Base-by-base conservation (phyloP, 306 rosid species). In the Luffa aegyptiaca region DNA sequence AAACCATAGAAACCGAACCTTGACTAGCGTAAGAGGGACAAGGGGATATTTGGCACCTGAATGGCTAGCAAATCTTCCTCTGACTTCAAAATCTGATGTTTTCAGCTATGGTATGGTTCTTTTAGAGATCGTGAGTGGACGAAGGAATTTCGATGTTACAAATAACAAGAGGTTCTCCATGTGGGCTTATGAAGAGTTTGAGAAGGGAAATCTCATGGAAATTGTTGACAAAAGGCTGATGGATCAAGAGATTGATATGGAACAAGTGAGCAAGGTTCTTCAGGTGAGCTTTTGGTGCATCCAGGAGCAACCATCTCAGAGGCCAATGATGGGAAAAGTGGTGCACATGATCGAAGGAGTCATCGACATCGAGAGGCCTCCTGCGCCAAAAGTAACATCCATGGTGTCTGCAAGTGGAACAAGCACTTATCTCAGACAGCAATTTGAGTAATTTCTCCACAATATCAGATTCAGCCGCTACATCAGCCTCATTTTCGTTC, bases 271-370 rank as follows among this genome's bases (percentile, higher is more conserved):
- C 61, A 82, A 93, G 69, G 89, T 86, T 1, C 80, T 93, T 82
- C 82, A 85, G 49, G 92, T 89, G 33, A 73, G 92, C 81, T 93
- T 93, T 80, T 91, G 95, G 98, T 93, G 98, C 92, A 91, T 91
- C 49, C 98, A 91, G 57, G 95, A 91, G 79, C 97, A 84, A 42
- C 95, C 97, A 6, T 90, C 89, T 39, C 88, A 82, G 42, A 86
- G 98, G 80, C 98, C 98, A n/a, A 81, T 53, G 51, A 93, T 93
- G 95, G 90, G 92, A 75, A 88, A 83, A 77, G 91, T 90, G 45
- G 86, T 93, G 69, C 98, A 88, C 65, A 93, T 93, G 98, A 89
- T 93, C 10, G 97, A 93, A 88, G 98, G 97, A 20, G 82, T 89
- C 36, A 45, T 56, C 20, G 89, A 88, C 68, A 87, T 88, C n/a